Conservation (phyloP, 179 eudicot species). For the Carnegiea gigantea region DNA sequence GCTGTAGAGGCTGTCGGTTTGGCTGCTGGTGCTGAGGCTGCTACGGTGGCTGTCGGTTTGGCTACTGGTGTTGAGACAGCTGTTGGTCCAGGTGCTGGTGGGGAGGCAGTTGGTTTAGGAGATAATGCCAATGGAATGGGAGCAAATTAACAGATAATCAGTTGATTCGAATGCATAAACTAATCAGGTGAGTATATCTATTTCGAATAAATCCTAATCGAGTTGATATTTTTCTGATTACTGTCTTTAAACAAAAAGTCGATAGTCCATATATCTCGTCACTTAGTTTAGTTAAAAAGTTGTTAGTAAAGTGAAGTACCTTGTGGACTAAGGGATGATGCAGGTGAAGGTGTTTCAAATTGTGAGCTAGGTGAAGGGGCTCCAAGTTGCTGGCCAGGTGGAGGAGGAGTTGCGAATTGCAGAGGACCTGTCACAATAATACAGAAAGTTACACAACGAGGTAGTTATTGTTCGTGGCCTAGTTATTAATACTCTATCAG, state of each 20-base stretch:
- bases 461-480: too few species aligned
- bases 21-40: neutral
- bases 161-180: neutral
- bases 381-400: neutral
- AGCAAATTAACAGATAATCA: neutral
- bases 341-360: neutral
- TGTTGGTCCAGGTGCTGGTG: neutral
- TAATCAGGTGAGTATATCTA: neutral
- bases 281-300: neutral
- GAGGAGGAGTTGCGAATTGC: conserved; percentile 4
- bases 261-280: neutral
- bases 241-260: too few species aligned
- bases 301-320: neutral
- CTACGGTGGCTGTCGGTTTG: neutral
- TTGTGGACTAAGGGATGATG: conserved; percentile 3
- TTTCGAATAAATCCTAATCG: neutral
- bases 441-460: too few species aligned
- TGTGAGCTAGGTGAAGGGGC: neutral
- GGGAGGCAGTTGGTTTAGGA: conserved; percentile 34
- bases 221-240: neutral
- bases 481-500: too few species aligned
- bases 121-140: conserved; percentile 18
- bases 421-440: neutral
- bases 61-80: neutral
- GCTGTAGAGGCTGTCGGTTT: neutral